Evolutionary conservation across 345 rosid genomes (phyloP), one percentile per base, ranked within the genome.

Genomic region (Anacardium occidentale): DNA sequence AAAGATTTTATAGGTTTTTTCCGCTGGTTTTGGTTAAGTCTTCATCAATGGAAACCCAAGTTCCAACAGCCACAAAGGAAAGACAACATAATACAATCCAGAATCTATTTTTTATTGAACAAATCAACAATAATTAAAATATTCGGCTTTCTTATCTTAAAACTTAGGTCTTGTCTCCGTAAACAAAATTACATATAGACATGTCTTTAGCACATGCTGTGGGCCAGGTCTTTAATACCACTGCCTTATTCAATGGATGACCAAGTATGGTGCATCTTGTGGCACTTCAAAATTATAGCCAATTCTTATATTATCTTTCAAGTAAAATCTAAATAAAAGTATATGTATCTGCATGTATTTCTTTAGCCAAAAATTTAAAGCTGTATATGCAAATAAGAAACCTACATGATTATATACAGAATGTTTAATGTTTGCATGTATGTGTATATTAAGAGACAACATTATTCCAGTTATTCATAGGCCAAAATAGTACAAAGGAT

Each of bases 1-100:
- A 71, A 96, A 92, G 70, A 85, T 76, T 71, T 77, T 87, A 75
- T 83, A 93, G 5, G 98, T 76, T 81, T 87, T 93, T 78, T 84
- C 90, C 82, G 90, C 99, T 96, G 69, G 42, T 69, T 77, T 62
- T 48, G 0, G 87, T 90, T 73, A 90, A 84, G 94, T 73, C 21
- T 75, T 13, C 42, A 74, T 56, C 67, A 13, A 48, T 17, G 12
- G 56, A 55, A 64, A 71, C 42, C 69, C 34, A 42, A 21, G 67
- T 42, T 70, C 56, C 67, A 66, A 61, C n/a, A 69, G 71, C 69
- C 68, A 40, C 7, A 53, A 21, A 17, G n/a, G 51, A 66, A 29
- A 62, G 25, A 26, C 18, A 26, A 29, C 25, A 12, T 48, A 37
- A 40, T 24, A 64, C 2, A 73, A 54, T 17, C 32, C 51, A 62